phyloP scores from a whole-genome alignment of 116 monocot species.

The Zostera marina region DNA sequence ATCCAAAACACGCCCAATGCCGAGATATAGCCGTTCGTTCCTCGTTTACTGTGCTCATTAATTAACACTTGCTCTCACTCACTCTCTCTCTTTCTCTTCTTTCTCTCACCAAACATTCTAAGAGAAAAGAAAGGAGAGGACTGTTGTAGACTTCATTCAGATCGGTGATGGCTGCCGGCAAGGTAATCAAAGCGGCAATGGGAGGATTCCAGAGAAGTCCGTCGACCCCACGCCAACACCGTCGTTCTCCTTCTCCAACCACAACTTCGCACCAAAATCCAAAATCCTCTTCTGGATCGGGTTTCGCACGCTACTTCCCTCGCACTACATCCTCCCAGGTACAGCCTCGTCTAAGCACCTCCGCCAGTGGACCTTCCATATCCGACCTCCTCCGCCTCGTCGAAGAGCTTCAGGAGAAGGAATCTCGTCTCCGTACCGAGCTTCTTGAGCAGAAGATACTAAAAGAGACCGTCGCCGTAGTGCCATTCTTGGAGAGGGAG shows the following conservation, averaged over 20 bases:
- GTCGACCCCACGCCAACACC: constrained; percentile 19
- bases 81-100: no score
- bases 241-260: constrained; percentile 15
- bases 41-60: no score
- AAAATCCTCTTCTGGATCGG: constrained; percentile 27
- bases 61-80: no score
- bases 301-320: constrained; percentile 58
- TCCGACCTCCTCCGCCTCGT: constrained; percentile 62
- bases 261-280: constrained; percentile 46
- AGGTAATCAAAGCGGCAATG: constrained; percentile 74
- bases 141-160: no score
- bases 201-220: constrained; percentile 81
- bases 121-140: no score
- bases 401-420: constrained; percentile 70
- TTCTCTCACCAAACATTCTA: no score
- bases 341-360: constrained; percentile 18
- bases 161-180: constrained; percentile 55
- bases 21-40: no score
- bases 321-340: constrained; percentile 58
- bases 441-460: constrained; percentile 86
- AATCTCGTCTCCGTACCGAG: constrained; percentile 67
- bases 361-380: constrained; percentile 19
- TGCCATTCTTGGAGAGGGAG: constrained; percentile 77
- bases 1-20: no score
- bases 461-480: constrained; percentile 70